Evolutionary conservation across 148 eudicot genomes (phyloP).

Genomic region (Diospyros kaki): DNA sequence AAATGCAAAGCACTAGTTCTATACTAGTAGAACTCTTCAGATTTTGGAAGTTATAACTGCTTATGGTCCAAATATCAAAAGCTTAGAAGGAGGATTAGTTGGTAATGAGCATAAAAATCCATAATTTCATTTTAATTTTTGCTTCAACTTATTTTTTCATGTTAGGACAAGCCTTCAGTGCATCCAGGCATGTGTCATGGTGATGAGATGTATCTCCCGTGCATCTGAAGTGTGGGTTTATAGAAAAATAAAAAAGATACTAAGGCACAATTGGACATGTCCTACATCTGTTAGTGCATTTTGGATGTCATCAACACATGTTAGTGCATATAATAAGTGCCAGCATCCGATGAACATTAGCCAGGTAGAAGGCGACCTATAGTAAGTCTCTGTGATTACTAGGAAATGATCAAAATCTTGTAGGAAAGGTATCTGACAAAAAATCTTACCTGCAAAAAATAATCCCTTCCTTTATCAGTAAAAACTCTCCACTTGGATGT

Average conservation of each 20-base stretch:
- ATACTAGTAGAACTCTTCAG: background rate
- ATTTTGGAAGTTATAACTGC: background rate
- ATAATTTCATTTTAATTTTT: background rate
- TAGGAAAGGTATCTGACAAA: background rate
- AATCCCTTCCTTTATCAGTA: slow-evolving; percentile 80
- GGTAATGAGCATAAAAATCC: background rate
- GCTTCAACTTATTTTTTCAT: background rate
- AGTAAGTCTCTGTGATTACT: background rate
- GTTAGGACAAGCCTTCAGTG: background rate
- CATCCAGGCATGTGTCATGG: background rate
- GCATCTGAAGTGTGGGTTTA: background rate
- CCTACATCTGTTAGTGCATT: background rate
- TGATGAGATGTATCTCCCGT: background rate
- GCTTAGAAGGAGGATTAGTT: background rate
- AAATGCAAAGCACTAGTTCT: background rate
- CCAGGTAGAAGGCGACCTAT: background rate
- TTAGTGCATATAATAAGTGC: background rate
- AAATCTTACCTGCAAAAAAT: slow-evolving; percentile 48
- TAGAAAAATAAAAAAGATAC: background rate
- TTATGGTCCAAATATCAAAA: background rate
- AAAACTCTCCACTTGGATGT: slow-evolving; percentile 93
- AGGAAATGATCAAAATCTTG: background rate
- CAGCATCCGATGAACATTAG: background rate
- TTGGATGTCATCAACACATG: too few relatives aligned
- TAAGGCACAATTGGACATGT: background rate